These are phyloP conservation scores for Dillenia suffruticosa DNA, from an alignment of 164 flowering plant genomes.

Conservation along the genomic window DNA sequence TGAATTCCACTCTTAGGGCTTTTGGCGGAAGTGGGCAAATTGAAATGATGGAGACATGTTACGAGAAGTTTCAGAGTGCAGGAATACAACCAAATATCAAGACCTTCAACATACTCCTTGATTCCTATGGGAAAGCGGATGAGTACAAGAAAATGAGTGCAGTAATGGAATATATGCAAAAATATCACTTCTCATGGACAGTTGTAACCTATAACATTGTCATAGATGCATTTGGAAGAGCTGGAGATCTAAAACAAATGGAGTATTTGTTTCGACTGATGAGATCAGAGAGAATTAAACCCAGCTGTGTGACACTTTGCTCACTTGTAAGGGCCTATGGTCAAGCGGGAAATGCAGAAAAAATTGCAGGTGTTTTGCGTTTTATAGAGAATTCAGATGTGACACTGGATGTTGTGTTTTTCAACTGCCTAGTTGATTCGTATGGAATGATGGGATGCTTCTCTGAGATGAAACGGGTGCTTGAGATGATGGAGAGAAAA, in stretches of 20 bases:
- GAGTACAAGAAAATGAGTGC: slow-evolving; percentile 83
- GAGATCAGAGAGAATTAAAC: slow-evolving; percentile 83
- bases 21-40: slow-evolving; percentile 91
- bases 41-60: slow-evolving; percentile 93
- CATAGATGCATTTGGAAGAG: slow-evolving; percentile 93
- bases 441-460: slow-evolving; percentile 79
- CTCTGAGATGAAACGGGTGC: slow-evolving; percentile 86
- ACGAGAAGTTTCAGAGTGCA: slow-evolving; percentile 83
- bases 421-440: slow-evolving; percentile 86
- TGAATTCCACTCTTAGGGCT: slow-evolving; percentile 93
- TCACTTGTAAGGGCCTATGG: slow-evolving; percentile 88
- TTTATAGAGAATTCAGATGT: slow-evolving; percentile 79
- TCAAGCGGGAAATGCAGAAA: slow-evolving; percentile 56
- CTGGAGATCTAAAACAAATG: slow-evolving; percentile 94
- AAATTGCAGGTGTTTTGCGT: slow-evolving; percentile 60
- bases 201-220: slow-evolving; percentile 89
- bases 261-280: slow-evolving; percentile 86
- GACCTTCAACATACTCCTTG: slow-evolving; percentile 91
- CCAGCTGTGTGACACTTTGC: slow-evolving; percentile 85
- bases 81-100: slow-evolving; percentile 80
- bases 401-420: slow-evolving; percentile 67
- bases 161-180: slow-evolving; percentile 95
- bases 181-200: slow-evolving; percentile 87
- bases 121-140: slow-evolving; percentile 82
- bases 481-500: slow-evolving; percentile 66